Percentiles rank a stretch among this genome's conserved stretches.
phyloP scores from a whole-genome alignment of 1,139 yeast species.

The Diutina sp. region DNA sequence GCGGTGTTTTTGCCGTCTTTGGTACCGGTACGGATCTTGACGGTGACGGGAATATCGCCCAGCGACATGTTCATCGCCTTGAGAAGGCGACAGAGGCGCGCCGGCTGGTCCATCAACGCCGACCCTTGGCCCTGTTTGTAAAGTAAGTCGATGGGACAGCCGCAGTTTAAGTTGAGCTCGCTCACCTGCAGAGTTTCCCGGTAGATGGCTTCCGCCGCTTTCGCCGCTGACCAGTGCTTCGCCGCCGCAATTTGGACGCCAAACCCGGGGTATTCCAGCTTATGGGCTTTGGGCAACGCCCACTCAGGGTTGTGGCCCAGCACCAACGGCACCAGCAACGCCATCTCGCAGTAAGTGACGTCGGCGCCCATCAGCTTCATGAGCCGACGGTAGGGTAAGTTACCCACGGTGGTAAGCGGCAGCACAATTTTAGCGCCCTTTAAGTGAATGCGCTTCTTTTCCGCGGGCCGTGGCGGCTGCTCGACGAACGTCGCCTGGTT shows the following conservation, averaged over 20 bases:
- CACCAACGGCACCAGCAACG: constrained; percentile 68
- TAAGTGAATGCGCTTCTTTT: constrained; percentile 64
- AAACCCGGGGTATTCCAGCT: constrained; percentile 71
- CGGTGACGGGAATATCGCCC: constrained; percentile 84
- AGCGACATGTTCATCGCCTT: constrained; percentile 84
- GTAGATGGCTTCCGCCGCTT: constrained; percentile 72
- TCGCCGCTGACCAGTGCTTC: constrained; percentile 88
- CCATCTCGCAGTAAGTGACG: constrained; percentile 93
- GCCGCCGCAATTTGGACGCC: constrained; percentile 91
- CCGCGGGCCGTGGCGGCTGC: constrained; percentile 66
- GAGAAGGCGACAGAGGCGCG: constrained; percentile 62
- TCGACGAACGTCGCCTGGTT: constrained; percentile 51
- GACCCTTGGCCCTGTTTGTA: constrained; percentile 94
- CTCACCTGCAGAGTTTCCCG: constrained; percentile 42
- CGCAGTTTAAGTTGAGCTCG: constrained; percentile 85
- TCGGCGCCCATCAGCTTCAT: constrained; percentile 92
- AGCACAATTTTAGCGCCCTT: constrained; percentile 75
- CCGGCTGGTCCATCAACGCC: constrained; percentile 83
- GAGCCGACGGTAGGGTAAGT: constrained; percentile 84
- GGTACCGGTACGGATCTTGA: constrained; percentile 86
- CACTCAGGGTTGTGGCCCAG: constrained; percentile 92
- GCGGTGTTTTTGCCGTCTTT: constrained; percentile 84
- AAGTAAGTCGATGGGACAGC: constrained; percentile 91
- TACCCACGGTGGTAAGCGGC: constrained; percentile 96
- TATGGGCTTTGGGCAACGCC: constrained; percentile 92